These are phyloP conservation scores for Fomitopsis pinicola DNA, from an alignment of 1,284 basidiomycete genomes.

Conservation along the genomic window DNA sequence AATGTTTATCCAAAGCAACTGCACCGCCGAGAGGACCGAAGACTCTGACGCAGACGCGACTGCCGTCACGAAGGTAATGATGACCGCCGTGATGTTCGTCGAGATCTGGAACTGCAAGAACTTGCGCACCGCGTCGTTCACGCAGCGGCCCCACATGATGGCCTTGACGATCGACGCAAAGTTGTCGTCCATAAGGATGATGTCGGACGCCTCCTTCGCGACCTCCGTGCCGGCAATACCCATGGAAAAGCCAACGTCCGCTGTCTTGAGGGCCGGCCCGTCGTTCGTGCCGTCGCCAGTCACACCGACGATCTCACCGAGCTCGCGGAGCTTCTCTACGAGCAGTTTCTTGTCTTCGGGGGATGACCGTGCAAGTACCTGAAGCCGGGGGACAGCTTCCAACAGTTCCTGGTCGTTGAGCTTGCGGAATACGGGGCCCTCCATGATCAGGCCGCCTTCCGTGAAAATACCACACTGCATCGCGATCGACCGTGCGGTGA, in stretches of 20 bases:
- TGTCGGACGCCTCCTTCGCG: slow-evolving; percentile 98
- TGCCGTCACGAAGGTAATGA: slow-evolving; percentile 91
- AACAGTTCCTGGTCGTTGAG: slow-evolving; percentile 53
- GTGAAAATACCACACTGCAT: slow-evolving; percentile 94
- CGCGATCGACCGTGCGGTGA: slow-evolving; percentile 93
- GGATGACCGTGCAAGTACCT: slow-evolving; percentile 91
- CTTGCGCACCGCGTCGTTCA: slow-evolving; percentile 96
- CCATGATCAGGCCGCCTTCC: slow-evolving; percentile 92
- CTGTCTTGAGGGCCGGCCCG: slow-evolving; percentile 93
- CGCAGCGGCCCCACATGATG: slow-evolving; percentile 98
- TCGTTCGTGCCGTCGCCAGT: slow-evolving; percentile 99
- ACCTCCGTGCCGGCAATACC: slow-evolving; percentile 98
- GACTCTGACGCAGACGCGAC: slow-evolving; percentile 73
- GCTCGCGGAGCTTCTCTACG: slow-evolving; percentile 82
- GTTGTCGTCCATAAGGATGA: slow-evolving; percentile 98
- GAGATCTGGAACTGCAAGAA: slow-evolving; percentile 99
- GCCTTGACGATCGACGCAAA: slow-evolving; percentile 95
- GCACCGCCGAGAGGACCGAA: slow-evolving; percentile 92
- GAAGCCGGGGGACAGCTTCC: slow-evolving; percentile 65
- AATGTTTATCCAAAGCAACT: slow-evolving; percentile 95
- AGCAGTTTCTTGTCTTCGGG: slow-evolving; percentile 96
- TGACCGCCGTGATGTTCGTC: slow-evolving; percentile 92
- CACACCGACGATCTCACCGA: slow-evolving; percentile 94
- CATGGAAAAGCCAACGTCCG: slow-evolving; percentile 96
- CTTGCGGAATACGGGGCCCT: slow-evolving; percentile 79